phyloP scores from a whole-genome alignment of 306 rosid genomes.

The Rosa multiflora region DNA sequence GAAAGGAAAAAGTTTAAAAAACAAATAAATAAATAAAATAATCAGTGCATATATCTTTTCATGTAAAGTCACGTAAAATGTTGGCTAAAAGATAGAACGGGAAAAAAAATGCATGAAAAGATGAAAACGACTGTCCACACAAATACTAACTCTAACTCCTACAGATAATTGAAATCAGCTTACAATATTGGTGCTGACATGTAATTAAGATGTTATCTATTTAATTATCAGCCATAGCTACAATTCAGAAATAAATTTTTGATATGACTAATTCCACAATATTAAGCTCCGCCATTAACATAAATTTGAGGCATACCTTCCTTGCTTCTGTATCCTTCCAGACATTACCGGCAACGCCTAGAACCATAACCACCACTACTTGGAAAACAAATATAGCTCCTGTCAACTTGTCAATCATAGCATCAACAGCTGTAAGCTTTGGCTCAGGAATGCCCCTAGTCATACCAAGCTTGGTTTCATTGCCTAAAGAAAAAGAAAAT shows the following conservation, averaged over 20 bases:
- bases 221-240: not conserved
- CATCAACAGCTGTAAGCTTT: conserved; percentile 97
- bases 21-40: not conserved
- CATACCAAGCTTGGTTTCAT: conserved; percentile 99
- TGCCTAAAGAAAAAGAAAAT: conserved; percentile 52
- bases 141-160: not conserved
- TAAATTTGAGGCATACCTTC: conserved; percentile 54
- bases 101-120: not conserved
- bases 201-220: not conserved
- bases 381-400: conserved; percentile 97
- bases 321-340: conserved; percentile 99
- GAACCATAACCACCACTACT: conserved; percentile 94
- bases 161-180: not conserved
- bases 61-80: not conserved
- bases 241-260: not conserved
- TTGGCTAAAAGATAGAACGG: not conserved
- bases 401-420: conserved; percentile 97
- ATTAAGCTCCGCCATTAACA: not conserved
- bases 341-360: conserved; percentile 93
- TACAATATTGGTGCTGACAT: not conserved
- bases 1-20: conserved; percentile 10
- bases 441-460: conserved; percentile 98
- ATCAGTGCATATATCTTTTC: conserved; percentile 16
- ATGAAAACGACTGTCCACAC: not conserved
- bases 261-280: not conserved